Evolutionary conservation across 2,329 filamentous ascomycete species (phyloP).

Genomic region (Fusarium sp.): DNA sequence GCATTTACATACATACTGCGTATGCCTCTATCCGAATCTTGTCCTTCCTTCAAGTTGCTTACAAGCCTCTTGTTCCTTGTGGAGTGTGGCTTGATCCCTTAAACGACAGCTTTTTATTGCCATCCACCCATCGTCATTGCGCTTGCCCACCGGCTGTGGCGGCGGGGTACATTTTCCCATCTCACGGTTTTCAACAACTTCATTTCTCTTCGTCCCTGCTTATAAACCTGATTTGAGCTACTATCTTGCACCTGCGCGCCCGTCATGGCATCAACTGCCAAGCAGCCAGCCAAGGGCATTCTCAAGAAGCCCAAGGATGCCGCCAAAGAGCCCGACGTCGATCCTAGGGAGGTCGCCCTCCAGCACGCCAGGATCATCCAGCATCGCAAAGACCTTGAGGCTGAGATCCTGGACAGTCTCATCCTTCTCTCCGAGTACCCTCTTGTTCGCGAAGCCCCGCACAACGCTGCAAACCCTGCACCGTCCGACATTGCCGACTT

Average conservation of each 20-base stretch:
- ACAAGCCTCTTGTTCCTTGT: slow-evolving; percentile 10
- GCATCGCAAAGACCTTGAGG: slow-evolving; percentile 82
- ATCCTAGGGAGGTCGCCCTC: slow-evolving; percentile 74
- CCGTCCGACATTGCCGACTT: slow-evolving; percentile 73
- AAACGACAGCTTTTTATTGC: slow-evolving; percentile 5
- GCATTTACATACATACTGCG: background rate
- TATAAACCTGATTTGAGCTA: background rate
- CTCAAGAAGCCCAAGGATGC: slow-evolving; percentile 64
- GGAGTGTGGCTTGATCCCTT: slow-evolving; percentile 22
- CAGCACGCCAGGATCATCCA: slow-evolving; percentile 87
- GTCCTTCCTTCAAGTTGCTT: background rate
- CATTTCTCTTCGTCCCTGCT: slow-evolving; percentile 5
- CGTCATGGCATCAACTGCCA: slow-evolving; percentile 44
- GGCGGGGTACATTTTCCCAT: slow-evolving; percentile 16
- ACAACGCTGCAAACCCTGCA: slow-evolving; percentile 62
- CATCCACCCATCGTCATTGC: background rate
- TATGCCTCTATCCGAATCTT: background rate
- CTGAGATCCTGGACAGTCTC: slow-evolving; percentile 77
- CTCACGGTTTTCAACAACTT: background rate
- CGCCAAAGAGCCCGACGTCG: slow-evolving; percentile 45
- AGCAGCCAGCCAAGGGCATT: slow-evolving; percentile 64
- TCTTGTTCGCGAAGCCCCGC: slow-evolving; percentile 45
- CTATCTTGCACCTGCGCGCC: background rate
- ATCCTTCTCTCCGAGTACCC: slow-evolving; percentile 76
- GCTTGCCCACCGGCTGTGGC: slow-evolving; percentile 14